Base-by-base conservation (phyloP, 1,284 basidiomycete species). In the Ganoderma multipileum region DNA sequence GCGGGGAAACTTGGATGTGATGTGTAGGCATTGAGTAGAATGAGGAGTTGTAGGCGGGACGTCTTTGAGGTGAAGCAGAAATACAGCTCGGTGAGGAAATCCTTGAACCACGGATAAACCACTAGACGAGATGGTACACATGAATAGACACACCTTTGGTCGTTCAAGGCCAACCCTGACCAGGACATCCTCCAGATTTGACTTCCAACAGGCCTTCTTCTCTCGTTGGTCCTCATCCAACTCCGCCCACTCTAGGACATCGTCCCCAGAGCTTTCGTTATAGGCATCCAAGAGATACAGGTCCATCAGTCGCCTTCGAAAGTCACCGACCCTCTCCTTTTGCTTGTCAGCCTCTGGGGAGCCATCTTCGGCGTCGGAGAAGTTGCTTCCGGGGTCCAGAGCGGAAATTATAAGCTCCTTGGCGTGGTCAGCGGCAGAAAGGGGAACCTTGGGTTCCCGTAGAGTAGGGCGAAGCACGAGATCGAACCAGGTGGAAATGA, bases 401-500 rank as follows among this genome's bases (percentile, higher is more conserved):
- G 90, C 89, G 50, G 83, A 82, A 42, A 92, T 79, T 68, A 93
- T 85, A 33, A 94, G 84, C 42, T 91, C 88, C 78, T 91, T 92
- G n/a, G 92, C 92, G 73, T 90, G 82, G 59, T 86, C 83, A 26
- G 89, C 82, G 2, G 89, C 85, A 20, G 80, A 72, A 0, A 84
- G 84, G 4, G 90, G 81, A n/a, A 95, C 80, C 72, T 84, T 88
- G 39, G 91, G 89, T 75, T 93, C 89, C 54, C 91, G 88, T 63
- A 95, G 83, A 42, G 91, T 91, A 36, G 91, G 91, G 26, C 92
- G 87, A 2, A 95, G 83, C 41, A 92, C 83, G 36, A 91, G 84
- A 75, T 95, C 92, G 78, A 93, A 95, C 93, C 93, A 94, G 30
- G 83, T 85, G 3, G 88, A 88, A 63, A 93, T 91, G 64, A 94